These are phyloP conservation scores for Cerioporus squamosus DNA, from an alignment of 1,284 basidiomycete genomes.

Conservation along the genomic window DNA sequence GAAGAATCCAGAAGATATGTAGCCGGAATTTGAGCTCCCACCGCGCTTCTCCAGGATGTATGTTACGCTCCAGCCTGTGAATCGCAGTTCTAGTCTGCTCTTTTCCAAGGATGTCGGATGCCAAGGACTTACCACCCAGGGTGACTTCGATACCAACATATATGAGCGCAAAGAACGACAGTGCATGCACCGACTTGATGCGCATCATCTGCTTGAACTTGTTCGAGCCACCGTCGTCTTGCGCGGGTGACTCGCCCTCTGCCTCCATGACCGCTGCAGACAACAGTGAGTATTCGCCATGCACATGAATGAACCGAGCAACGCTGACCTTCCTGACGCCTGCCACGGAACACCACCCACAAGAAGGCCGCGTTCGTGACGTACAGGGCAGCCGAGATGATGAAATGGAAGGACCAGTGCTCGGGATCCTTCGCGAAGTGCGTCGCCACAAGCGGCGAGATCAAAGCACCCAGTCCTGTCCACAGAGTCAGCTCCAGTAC, in stretches of 20 bases:
- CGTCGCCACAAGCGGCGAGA: slow-evolving; percentile 69
- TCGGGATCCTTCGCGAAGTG: slow-evolving; percentile 58
- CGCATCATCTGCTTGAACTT: slow-evolving; percentile 59
- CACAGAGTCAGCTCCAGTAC: not conserved
- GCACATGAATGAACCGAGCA: not conserved
- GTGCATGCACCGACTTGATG: slow-evolving; percentile 54
- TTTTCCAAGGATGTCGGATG: slow-evolving; percentile 33
- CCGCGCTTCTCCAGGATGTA: not conserved
- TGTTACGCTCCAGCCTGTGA: slow-evolving; percentile 10
- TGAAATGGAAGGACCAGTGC: slow-evolving; percentile 64
- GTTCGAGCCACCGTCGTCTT: slow-evolving; percentile 42
- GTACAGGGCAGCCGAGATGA: slow-evolving; percentile 62
- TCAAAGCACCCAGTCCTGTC: slow-evolving; percentile 65
- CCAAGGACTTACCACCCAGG: slow-evolving; percentile 50
- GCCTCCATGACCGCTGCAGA: slow-evolving; percentile 32
- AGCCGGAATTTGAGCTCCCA: no score
- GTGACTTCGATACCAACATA: slow-evolving; percentile 74
- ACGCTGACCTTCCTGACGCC: slow-evolving; percentile 49
- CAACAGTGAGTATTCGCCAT: not conserved
- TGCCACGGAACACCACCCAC: slow-evolving; percentile 54
- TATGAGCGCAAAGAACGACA: slow-evolving; percentile 66
- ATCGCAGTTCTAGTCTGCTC: slow-evolving; percentile 32
- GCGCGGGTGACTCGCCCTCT: slow-evolving; percentile 43
- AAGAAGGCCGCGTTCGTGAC: slow-evolving; percentile 50
- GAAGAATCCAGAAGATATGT: slow-evolving; percentile 28